Base-by-base conservation (phyloP, 1,284 basidiomycete species). In the Pholiota adiposa region DNA sequence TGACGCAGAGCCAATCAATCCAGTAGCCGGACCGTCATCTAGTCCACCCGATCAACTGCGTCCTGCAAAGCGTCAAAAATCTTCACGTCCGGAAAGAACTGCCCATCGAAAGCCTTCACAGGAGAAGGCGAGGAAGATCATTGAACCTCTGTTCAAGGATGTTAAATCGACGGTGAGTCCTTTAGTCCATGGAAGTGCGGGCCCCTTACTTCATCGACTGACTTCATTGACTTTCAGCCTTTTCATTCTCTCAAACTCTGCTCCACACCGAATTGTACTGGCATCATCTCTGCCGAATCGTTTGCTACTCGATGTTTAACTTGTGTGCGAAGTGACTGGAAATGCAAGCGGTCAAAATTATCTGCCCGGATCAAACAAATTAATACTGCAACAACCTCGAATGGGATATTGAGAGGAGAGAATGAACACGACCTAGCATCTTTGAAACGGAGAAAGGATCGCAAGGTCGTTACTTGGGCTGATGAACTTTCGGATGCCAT, bases 401-500 rank as follows among this genome's bases (percentile, higher is more conserved):
- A 48, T 52, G 43, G 19, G 31, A 46, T 40, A 46, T 34, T 40
- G 2, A 52, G 21, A 52, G 21, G 7, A 52, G 21, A 46, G 6
- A 18, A 16, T 34, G 5, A 23, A 18, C 2, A 8, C 6, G 25
- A 34, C 19, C 25, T 27, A 38, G n/a, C 7, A 11, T 41, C 40
- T 16, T 23, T 7, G 51, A 56, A 33, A 44, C 25, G 27, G 41
- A 58, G 8, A 27, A 38, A 29, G 14, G 58, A 58, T 55, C 61
- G 60, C 54, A 65, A 66, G 53, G 58, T 41, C 1, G 67, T 68
- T n/a, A 61, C 61, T 29, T 68, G 67, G 67, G 67, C 67, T 18
- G 67, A 68, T 31, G 50, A 61, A 56, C 29, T 55, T 8, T 19
- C 46, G 25, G 49, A 44, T 6, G 19, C 12, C 48, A 38, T 46